phyloP scores from a whole-genome alignment of 1,284 basidiomycete genomes.

The Phellopilus nigrolimitatus region DNA sequence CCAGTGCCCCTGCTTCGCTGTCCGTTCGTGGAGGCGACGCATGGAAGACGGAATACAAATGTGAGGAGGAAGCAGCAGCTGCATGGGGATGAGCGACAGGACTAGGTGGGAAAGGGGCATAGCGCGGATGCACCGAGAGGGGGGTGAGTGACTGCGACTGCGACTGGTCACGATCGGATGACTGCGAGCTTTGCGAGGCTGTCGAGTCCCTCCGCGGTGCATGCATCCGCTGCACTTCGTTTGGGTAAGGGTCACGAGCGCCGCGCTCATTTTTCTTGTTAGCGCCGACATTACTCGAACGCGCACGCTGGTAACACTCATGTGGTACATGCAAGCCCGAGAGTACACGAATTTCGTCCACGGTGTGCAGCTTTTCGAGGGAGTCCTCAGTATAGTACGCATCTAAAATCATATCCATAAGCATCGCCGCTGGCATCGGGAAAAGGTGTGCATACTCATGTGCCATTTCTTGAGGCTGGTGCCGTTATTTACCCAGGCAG shows the following conservation, averaged over 20 bases:
- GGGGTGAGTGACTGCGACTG: slow-evolving; percentile 6
- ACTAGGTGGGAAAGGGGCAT: slow-evolving; percentile 16
- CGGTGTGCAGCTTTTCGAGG: slow-evolving; percentile 47
- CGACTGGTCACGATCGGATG: slow-evolving; percentile 14
- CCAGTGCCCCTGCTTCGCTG: neutral
- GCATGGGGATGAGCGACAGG: slow-evolving; percentile 2
- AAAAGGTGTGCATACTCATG: slow-evolving; percentile 15
- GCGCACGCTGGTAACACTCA: slow-evolving; percentile 60
- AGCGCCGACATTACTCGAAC: slow-evolving; percentile 27
- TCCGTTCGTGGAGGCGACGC: neutral
- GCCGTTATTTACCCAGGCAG: slow-evolving; percentile 30
- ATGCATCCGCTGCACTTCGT: slow-evolving; percentile 7
- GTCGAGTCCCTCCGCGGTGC: slow-evolving; percentile 19
- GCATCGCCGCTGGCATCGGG: neutral
- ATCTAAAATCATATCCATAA: slow-evolving; percentile 35
- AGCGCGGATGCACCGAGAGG: slow-evolving; percentile 8
- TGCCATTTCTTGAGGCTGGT: slow-evolving; percentile 21
- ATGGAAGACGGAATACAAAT: neutral
- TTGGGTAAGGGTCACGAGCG: slow-evolving; percentile 3
- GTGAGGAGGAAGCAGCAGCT: slow-evolving; percentile 3
- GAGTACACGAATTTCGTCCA: slow-evolving; percentile 55
- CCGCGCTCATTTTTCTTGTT: slow-evolving; percentile 15
- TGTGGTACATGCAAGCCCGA: slow-evolving; percentile 49
- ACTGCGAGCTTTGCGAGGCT: slow-evolving; percentile 16
- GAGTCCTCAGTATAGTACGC: slow-evolving; percentile 69